Evolutionary conservation across 2,329 filamentous ascomycete genomes (phyloP).

Genomic region (Scleromitrula shiraiana): DNA sequence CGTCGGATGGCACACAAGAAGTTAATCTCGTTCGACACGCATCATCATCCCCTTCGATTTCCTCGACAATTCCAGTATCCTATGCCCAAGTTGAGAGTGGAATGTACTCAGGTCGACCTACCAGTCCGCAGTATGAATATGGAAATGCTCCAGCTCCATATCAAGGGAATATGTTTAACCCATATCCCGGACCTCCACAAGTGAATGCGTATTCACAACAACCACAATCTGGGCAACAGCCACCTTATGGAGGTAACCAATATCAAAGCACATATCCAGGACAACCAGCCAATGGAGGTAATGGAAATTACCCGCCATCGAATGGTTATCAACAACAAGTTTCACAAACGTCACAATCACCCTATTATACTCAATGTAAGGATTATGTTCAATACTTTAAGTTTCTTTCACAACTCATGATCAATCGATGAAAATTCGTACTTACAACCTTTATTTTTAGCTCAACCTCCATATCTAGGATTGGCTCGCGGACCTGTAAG

Average conservation of each 20-base stretch:
- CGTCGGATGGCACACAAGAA: slow-evolving; percentile 49
- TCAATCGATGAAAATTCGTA: not conserved
- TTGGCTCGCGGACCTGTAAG: slow-evolving; percentile 18
- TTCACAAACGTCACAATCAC: not conserved
- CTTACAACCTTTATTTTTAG: slow-evolving; percentile 3
- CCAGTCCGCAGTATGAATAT: slow-evolving; percentile 14
- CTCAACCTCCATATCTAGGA: slow-evolving; percentile 12
- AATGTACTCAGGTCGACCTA: slow-evolving; percentile 21
- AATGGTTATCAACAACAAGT: slow-evolving; percentile 35
- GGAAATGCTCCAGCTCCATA: slow-evolving; percentile 10
- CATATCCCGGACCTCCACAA: slow-evolving; percentile 22
- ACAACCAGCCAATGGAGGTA: slow-evolving; percentile 3
- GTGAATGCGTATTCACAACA: slow-evolving; percentile 22
- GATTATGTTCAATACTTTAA: not conserved
- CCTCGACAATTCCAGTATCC: slow-evolving; percentile 69
- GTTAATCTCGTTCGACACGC: slow-evolving; percentile 63
- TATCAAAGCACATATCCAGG: not conserved
- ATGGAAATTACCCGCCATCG: slow-evolving; percentile 21
- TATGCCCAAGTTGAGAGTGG: slow-evolving; percentile 48
- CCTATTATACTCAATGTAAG: slow-evolving; percentile 7
- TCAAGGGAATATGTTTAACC: slow-evolving; percentile 18
- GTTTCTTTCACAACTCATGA: too few species aligned
- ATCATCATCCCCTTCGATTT: slow-evolving; percentile 66
- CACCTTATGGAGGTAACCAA: not conserved
- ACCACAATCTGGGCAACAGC: slow-evolving; percentile 5